Conservation (phyloP, 257 asterid species). For the Nicotiana noctiflora region DNA sequence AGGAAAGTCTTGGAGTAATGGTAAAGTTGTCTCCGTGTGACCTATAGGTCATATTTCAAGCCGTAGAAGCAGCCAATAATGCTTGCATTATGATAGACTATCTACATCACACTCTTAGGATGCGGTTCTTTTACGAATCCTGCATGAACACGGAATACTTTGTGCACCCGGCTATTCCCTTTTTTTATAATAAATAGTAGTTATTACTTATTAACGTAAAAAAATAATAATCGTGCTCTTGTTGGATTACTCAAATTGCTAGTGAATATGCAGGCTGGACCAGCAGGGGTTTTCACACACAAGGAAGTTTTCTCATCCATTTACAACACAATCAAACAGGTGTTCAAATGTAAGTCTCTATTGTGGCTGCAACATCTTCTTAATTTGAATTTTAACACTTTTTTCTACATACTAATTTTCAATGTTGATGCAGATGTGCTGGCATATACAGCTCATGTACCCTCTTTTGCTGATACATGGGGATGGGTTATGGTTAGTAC, state of each 20-base stretch:
- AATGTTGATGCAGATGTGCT: slow-evolving; percentile 53
- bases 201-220: no score
- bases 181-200: no score
- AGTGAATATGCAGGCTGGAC: slow-evolving; percentile 60
- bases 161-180: no score
- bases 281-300: slow-evolving; percentile 89
- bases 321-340: slow-evolving; percentile 82
- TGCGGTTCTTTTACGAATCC: no score
- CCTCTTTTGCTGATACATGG: slow-evolving; percentile 99
- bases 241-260: background rate
- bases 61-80: no score
- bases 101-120: no score
- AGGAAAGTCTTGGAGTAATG: no score
- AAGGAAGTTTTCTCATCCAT: slow-evolving; percentile 92
- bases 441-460: slow-evolving; percentile 94
- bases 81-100: no score
- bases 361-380: background rate
- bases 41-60: no score
- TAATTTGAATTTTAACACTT: background rate
- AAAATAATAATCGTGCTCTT: background rate
- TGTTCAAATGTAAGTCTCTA: slow-evolving; percentile 69
- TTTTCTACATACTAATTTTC: background rate
- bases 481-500: slow-evolving; percentile 86
- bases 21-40: no score
- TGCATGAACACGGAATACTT: no score